phyloP scores from a whole-genome alignment of 1,284 basidiomycete genomes.

The Melampsora americana region DNA sequence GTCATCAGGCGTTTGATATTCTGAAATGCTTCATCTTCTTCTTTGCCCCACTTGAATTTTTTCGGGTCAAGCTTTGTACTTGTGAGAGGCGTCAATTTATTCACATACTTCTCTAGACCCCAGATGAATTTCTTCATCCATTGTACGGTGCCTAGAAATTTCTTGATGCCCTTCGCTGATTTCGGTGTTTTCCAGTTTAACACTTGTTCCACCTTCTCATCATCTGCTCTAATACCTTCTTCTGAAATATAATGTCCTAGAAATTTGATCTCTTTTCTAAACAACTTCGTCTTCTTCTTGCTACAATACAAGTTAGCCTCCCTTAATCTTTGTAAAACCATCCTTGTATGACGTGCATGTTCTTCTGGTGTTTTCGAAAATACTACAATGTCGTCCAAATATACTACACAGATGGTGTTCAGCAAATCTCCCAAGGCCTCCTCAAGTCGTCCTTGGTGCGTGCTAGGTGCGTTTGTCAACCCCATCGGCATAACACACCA shows the following conservation, averaged over 20 bases:
- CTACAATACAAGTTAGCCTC: conserved; percentile 11
- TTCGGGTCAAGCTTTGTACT: background rate
- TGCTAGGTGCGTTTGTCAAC: conserved; percentile 55
- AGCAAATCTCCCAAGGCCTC: conserved; percentile 48
- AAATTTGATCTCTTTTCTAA: conserved; percentile 51
- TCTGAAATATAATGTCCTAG: conserved; percentile 55
- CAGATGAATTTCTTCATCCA: conserved; percentile 10
- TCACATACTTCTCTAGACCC: background rate
- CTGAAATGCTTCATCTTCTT: conserved; percentile 49
- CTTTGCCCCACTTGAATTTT: conserved; percentile 13
- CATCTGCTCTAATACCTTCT: conserved; percentile 54
- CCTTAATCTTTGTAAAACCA: background rate
- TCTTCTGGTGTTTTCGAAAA: conserved; percentile 56
- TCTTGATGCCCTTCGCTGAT: background rate
- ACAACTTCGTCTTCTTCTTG: conserved; percentile 47
- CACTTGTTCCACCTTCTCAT: conserved; percentile 53
- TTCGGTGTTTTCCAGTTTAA: conserved; percentile 54
- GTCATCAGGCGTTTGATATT: conserved; percentile 54
- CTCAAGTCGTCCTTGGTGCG: conserved; percentile 49
- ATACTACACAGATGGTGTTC: conserved; percentile 56
- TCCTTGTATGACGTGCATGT: conserved; percentile 47
- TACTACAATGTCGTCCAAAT: conserved; percentile 59
- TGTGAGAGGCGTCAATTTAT: background rate
- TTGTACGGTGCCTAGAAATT: conserved; percentile 2
- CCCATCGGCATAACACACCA: conserved; percentile 59